phyloP scores from a whole-genome alignment of 257 asterid species.

The Gynochthodes officinalis region DNA sequence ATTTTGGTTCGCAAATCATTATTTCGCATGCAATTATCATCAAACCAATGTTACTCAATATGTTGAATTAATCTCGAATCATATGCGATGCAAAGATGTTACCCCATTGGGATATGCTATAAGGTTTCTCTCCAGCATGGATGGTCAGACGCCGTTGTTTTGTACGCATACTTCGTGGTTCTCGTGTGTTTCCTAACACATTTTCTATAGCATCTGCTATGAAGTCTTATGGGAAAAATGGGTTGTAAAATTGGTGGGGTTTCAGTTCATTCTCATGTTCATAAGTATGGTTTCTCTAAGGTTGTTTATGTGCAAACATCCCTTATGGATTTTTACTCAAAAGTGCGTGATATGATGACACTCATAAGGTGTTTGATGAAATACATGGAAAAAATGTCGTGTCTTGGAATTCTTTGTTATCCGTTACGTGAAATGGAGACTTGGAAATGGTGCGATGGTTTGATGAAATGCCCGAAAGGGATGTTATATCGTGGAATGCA shows the following conservation, averaged over 20 bases:
- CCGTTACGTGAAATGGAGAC: slow-evolving; percentile 58
- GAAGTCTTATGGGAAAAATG: slow-evolving; percentile 64
- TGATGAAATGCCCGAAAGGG: slow-evolving; percentile 69
- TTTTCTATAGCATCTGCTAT: slow-evolving; percentile 66
- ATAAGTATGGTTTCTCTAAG: slow-evolving; percentile 52
- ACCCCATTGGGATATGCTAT: slow-evolving; percentile 45
- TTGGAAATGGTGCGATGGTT: slow-evolving; percentile 55
- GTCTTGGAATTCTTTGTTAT: slow-evolving; percentile 76
- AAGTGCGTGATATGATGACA: slow-evolving; percentile 54
- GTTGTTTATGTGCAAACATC: slow-evolving; percentile 77
- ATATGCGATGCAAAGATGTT: slow-evolving; percentile 35
- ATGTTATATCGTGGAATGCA: slow-evolving; percentile 73
- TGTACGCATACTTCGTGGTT: slow-evolving; percentile 48
- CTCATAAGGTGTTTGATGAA: slow-evolving; percentile 63
- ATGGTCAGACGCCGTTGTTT: slow-evolving; percentile 49
- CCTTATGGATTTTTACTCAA: slow-evolving; percentile 68
- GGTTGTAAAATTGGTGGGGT: slow-evolving; percentile 39
- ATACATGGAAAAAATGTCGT: slow-evolving; percentile 59
- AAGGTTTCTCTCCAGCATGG: slow-evolving; percentile 64
- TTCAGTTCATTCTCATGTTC: slow-evolving; percentile 65
- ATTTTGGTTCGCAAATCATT: slow-evolving; percentile 39
- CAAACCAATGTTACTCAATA: slow-evolving; percentile 28
- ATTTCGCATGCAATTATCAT: slow-evolving; percentile 28
- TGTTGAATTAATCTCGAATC: slow-evolving; percentile 34
- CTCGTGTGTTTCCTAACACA: slow-evolving; percentile 55